Evolutionary conservation across 768 basidiomycete species (phyloP), one percentile per base, ranked within the genome.

Genomic region (Rhodosporidiobolus odoratus): DNA sequence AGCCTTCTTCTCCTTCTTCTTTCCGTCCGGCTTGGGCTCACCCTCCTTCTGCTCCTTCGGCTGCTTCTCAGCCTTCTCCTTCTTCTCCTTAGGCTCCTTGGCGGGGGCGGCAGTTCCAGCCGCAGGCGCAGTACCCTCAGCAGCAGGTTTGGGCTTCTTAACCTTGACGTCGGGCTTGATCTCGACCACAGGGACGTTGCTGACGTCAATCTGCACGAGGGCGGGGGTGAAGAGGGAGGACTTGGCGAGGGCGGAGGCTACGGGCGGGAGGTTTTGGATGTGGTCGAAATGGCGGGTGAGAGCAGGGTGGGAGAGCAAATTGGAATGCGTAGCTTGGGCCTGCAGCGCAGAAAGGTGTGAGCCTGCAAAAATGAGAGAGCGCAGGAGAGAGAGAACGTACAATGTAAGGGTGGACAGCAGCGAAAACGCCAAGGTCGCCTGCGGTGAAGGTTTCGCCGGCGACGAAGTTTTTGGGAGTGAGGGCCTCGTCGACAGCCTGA

Each of bases 281-380:
- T 97, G 92, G 80, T 94, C 89, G 78, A 98, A 95, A 83, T 95
- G 97, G 54, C 96, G 90, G 50, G 90, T 90, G 47, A 98, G 79
- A 30, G 90, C 84, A 9, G 95, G 92, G 64, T 87, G 85, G 25
- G 87, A 81, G 78, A 90, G 88, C 82, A 90, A 89, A 78, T 89
- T 85, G n/a, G 84, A 74, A 8, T 89, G 83, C 75, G 86, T 84
- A 25, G 89, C 82, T 77, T 87, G 86, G 15, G 89, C 85, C 88
- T 95, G 78, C 41, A 25, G 16, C 41, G 21, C 25, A 35, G 15
- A 43, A 19, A 7, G n/a, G n/a, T n/a, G 21, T 69, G 30, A 58
- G 58, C 52, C 21, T 34, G 27, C 63, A 19, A 48, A 43, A 48
- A 45, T 19, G 32, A 32, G 37, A 40, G 66, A n/a, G 66, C 15